A percentile compares a stretch with the other conserved stretches of the same genome.
These are phyloP conservation scores for Penicillium coffeae DNA, from an alignment of 495 filamentous ascomycete species.

Conservation along the genomic window DNA sequence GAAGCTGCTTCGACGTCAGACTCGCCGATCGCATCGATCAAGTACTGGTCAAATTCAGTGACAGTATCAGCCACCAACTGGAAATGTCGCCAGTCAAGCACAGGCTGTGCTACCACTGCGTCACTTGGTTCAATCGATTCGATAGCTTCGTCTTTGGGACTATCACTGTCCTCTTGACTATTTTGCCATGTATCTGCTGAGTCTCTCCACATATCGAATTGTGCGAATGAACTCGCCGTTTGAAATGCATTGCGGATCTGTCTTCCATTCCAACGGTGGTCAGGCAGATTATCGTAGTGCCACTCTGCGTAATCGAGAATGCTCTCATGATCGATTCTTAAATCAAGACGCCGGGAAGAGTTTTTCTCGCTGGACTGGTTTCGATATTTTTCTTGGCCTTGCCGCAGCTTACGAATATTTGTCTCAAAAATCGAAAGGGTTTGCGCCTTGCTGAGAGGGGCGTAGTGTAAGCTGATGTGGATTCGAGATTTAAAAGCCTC, in stretches of 20 bases:
- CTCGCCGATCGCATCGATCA: background rate
- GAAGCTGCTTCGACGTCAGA: conserved; percentile 1
- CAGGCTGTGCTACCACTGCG: no score
- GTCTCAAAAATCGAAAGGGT: background rate
- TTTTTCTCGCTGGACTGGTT: background rate
- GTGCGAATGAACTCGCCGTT: background rate
- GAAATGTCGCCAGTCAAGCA: background rate
- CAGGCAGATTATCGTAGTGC: background rate
- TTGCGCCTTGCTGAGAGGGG: background rate
- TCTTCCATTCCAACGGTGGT: conserved; percentile 3
- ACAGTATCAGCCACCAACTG: background rate
- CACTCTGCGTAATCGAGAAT: background rate
- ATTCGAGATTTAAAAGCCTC: conserved; percentile 51
- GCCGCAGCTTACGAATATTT: background rate
- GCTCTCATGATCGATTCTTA: background rate
- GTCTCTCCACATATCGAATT: background rate
- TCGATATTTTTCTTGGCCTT: background rate
- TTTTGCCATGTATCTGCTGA: no score
- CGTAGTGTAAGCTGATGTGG: conserved; percentile 33
- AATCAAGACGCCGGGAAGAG: background rate
- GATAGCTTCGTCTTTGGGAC: no score
- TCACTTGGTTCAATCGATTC: no score
- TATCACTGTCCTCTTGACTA: no score
- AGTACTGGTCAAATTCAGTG: conserved; percentile 1
- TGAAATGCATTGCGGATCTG: conserved; percentile 10